These are phyloP conservation scores for Ajuga reptans DNA, from an alignment of 305 asterid species.

Conservation along the genomic window DNA sequence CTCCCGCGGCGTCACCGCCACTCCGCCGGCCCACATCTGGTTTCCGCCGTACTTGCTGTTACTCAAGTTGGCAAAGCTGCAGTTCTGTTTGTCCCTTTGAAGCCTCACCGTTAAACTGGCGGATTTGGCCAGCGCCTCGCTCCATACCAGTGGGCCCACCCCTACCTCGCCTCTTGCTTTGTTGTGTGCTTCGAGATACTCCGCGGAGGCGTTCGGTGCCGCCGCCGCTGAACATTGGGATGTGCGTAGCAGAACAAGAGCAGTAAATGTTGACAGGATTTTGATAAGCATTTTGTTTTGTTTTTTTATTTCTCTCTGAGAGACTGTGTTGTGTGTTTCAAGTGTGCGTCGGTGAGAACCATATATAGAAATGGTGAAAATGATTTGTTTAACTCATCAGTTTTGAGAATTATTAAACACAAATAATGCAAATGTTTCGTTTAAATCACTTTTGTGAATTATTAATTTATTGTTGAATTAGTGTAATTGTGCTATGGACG, in stretches of 20 bases:
- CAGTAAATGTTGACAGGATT: conserved; percentile 19
- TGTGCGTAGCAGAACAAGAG: conserved; percentile 27
- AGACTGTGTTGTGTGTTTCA: too few relatives aligned
- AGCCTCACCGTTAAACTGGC: conserved; percentile 55
- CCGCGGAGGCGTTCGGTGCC: conserved; percentile 25
- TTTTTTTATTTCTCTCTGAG: not conserved
- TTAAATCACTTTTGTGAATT: not conserved
- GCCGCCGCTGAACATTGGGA: conserved; percentile 23
- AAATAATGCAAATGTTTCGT: too few relatives aligned
- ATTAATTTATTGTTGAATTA: too few relatives aligned
- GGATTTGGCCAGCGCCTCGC: conserved; percentile 46
- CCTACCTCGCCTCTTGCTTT: conserved; percentile 67
- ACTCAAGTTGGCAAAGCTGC: conserved; percentile 55
- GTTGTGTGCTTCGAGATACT: conserved; percentile 55
- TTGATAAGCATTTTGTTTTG: not conserved
- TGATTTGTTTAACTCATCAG: too few relatives aligned
- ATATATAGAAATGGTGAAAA: too few relatives aligned
- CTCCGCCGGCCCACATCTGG: conserved; percentile 64
- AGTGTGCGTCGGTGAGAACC: too few relatives aligned
- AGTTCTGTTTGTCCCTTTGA: conserved; percentile 58
- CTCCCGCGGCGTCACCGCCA: conserved; percentile 33
- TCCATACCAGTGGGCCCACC: conserved; percentile 73
- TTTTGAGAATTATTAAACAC: too few relatives aligned
- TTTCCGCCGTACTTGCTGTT: conserved; percentile 60
- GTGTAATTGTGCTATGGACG: not conserved